Base-by-base conservation (phyloP, 2,329 filamentous ascomycete species). In the Penicillium oxalicum region DNA sequence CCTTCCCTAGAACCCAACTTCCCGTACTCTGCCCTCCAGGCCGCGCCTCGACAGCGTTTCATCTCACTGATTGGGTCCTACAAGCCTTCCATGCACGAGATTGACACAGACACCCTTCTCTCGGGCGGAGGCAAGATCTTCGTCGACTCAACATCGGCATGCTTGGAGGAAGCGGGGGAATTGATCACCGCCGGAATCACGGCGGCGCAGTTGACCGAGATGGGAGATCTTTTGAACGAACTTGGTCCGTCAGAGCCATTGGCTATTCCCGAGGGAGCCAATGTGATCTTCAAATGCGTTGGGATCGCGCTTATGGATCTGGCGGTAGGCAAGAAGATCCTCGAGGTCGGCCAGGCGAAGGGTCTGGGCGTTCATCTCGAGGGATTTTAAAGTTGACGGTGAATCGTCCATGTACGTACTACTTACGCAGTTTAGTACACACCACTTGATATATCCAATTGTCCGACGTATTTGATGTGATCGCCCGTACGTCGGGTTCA, bases 41-140 rank as follows among this genome's bases (percentile, higher is more conserved):
- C 64, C 27, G 65, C 60, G 0, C 59, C 52, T 0, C 71, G 67
- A 49, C 58, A 56, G n/a, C 63, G 72, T 9, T 78, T 76, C 49
- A 69, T 80, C 9, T 74, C 74, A 0, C 64, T 76, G 5, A 77
- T 80, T 54, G 77, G 77, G 2, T 79, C 77, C 5, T 80, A 77
- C 54, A 75, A 74, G 57, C 76, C 81, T 1, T 70, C 74, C 44
- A 78, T 78, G 76, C 67, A 70, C 47, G 76, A 78, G 52, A 58
- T 78, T 28, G 75, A 77, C 48, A 66, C 72, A 0, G 63, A 66
- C 34, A 74, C 71, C 1, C 49, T 74, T 7, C 58, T 72, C 9
- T 76, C 61, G 2, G 83, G 86, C 56, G 82, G 82, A 0, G 82
- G 81, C 0, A 82, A 80, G 11, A 75, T 89, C 26, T 77, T 88